Evolutionary conservation across 768 basidiomycete genomes (phyloP).

Genomic region (Crucibulum laeve): DNA sequence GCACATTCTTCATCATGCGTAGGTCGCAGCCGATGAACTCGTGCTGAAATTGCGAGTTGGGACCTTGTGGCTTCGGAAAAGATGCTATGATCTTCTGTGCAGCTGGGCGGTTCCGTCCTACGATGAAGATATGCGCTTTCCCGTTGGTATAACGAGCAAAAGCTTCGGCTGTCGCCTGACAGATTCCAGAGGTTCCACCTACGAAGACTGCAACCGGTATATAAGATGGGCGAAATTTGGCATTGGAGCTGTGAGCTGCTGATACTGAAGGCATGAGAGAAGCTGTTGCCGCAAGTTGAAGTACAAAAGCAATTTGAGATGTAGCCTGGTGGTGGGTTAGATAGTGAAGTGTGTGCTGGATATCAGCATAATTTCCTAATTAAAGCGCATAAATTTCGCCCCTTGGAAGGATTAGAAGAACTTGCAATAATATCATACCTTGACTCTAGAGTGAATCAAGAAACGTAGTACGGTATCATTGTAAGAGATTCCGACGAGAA

Average conservation of each 20-base stretch:
- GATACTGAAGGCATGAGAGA: constrained; percentile 22
- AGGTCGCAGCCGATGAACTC: constrained; percentile 38
- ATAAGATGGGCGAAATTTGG: constrained; percentile 17
- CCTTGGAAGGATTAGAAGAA: no score
- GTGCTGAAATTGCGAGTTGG: constrained; percentile 9
- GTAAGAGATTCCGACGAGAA: no score
- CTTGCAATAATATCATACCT: no score
- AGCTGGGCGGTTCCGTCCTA: constrained; percentile 45
- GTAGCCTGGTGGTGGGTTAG: no score
- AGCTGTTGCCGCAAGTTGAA: no score
- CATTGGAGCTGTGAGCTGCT: constrained; percentile 26
- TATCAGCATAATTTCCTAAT: no score
- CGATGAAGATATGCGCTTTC: constrained; percentile 47
- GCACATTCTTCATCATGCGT: constrained; percentile 34
- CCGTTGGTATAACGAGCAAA: constrained; percentile 45
- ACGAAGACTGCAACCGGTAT: constrained; percentile 34
- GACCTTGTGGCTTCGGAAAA: constrained; percentile 21
- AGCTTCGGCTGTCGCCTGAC: constrained; percentile 39
- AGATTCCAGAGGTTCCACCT: constrained; percentile 45
- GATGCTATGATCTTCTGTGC: constrained; percentile 40
- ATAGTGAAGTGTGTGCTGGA: no score
- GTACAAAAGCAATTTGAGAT: no score
- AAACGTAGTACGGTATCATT: no score
- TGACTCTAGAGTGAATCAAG: no score
- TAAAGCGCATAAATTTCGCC: no score